Base-by-base conservation (phyloP, 352 stramenopile species). In the Pythium pectinolyticum region DNA sequence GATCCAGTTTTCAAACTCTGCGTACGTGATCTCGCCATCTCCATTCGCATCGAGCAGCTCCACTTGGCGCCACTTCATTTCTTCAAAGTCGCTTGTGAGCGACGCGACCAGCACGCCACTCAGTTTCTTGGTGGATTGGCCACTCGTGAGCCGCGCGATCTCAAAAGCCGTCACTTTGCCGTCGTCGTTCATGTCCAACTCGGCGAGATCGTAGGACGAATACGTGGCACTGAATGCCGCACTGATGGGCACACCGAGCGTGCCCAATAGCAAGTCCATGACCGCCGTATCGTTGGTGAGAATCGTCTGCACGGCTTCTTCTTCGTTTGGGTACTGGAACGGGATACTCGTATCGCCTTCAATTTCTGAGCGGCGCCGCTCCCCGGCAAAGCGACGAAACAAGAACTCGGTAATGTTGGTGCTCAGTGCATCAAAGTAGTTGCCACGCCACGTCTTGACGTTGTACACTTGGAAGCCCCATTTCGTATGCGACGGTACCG, bases 401-500 rank as follows among this genome's bases (percentile, higher is more conserved):
- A 89, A 69, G 37, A 83, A 88, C 27, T 73, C 63, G 8, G 92
- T 97, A 46, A 99, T 98, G 74, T 99, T 99, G 0, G 82, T 92
- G 34, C 80, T 90, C 1, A 94, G 72, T 2, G 91, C 92, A 51
- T 98, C 96, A 66, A 93, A 94, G 70, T 99, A 99, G 35, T 97
- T 98, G n/a, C 78, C 79, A 24, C 84, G 82, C 96, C 96, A 99
- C 10, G 87, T 92, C 74, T 97, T 96, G 34, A 98, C 72, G 32
- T 91, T 94, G 34, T 86, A 83, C 2, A 94, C 83, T 70, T 87
- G 82, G 41, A 88, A 91, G 8, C 86, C 86, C 86, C 86, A 94
- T 0, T 72, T 61, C 0, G 84, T 88, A 50, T 91, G 81, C 0
- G 84, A 83, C 0, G 84, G 82, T 2, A 99, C 96, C 1, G 89